These are phyloP conservation scores for Boletus hoseneyae DNA, from an alignment of 1,284 basidiomycete genomes.

Conservation along the genomic window DNA sequence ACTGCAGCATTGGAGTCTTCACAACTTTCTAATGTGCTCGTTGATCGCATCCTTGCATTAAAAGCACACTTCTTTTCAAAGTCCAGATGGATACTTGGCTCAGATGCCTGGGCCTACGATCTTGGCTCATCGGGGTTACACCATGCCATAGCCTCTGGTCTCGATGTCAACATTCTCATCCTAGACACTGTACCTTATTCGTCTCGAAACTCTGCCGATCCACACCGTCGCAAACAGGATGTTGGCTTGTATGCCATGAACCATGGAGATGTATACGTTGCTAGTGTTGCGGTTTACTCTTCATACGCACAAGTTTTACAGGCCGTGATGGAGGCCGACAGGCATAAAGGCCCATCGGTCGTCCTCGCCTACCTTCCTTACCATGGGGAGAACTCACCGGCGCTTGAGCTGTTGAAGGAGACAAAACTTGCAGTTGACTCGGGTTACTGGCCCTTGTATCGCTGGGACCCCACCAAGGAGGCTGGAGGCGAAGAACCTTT, in stretches of 20 bases:
- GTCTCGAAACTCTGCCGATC: conserved; percentile 66
- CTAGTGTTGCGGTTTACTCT: conserved; percentile 92
- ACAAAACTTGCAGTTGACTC: conserved; percentile 96
- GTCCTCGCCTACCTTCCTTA: conserved; percentile 96
- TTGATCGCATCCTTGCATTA: conserved; percentile 56
- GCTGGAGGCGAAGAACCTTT: conserved; percentile 79
- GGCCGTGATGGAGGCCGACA: conserved; percentile 89
- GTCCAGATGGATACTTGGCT: conserved; percentile 95
- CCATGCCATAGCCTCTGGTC: conserved; percentile 86
- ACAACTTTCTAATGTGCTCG: conserved; percentile 41
- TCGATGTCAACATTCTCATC: conserved; percentile 94
- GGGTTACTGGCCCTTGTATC: conserved; percentile 98
- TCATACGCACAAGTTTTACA: conserved; percentile 96
- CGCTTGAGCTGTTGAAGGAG: conserved; percentile 90
- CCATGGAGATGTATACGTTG: conserved; percentile 95
- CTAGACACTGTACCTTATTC: conserved; percentile 93
- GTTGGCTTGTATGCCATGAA: conserved; percentile 98
- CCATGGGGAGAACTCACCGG: conserved; percentile 68
- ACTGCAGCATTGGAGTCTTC: conserved; percentile 50
- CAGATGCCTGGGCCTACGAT: conserved; percentile 97
- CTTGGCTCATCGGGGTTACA: conserved; percentile 95
- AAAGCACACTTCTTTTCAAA: conserved; percentile 60
- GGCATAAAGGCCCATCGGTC: conserved; percentile 86
- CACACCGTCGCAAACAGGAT: conserved; percentile 83
- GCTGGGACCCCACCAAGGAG: conserved; percentile 93